These are phyloP conservation scores for Salix arbutifolia DNA, from an alignment of 345 rosid species.

Conservation along the genomic window DNA sequence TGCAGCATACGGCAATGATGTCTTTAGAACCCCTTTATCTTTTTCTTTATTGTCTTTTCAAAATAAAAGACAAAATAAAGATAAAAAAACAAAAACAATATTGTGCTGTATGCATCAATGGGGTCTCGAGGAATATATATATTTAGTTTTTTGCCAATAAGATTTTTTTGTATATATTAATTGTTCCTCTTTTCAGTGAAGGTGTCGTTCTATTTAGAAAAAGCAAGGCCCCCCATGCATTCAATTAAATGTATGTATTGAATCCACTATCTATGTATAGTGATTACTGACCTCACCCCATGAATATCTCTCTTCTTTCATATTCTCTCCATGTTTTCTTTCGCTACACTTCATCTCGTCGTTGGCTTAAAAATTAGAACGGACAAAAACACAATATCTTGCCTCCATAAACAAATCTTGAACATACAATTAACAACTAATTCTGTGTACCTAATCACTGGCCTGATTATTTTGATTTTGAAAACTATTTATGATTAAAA, in stretches of 20 bases:
- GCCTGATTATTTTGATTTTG: constrained; percentile 4
- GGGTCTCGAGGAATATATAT: not conserved
- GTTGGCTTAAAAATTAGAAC: constrained; percentile 3
- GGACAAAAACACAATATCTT: constrained; percentile 8
- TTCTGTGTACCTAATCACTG: constrained; percentile 21
- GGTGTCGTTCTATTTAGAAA: constrained; percentile 10
- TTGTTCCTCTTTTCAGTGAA: not conserved
- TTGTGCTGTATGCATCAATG: not conserved
- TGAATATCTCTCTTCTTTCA: constrained; percentile 19
- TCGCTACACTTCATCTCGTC: not conserved
- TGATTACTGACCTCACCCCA: constrained; percentile 43
- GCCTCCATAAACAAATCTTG: not conserved
- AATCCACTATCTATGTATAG: constrained; percentile 11
- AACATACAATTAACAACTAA: not conserved
- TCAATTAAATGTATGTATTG: constrained; percentile 1
- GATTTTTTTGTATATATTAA: constrained; percentile 6
- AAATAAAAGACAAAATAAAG: not conserved
- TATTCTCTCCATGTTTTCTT: constrained; percentile 31
- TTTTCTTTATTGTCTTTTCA: not conserved
- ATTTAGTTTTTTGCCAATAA: not conserved
- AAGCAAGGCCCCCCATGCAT: constrained; percentile 19
- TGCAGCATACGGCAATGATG: constrained; percentile 13
- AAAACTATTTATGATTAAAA: not conserved
- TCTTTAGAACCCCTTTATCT: not conserved
- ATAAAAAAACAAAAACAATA: not conserved